A percentile compares a stretch with the other conserved stretches of the same genome.
Evolutionary conservation across 495 filamentous ascomycete species (phyloP).

Genomic region (Lophiostoma macrostomum): DNA sequence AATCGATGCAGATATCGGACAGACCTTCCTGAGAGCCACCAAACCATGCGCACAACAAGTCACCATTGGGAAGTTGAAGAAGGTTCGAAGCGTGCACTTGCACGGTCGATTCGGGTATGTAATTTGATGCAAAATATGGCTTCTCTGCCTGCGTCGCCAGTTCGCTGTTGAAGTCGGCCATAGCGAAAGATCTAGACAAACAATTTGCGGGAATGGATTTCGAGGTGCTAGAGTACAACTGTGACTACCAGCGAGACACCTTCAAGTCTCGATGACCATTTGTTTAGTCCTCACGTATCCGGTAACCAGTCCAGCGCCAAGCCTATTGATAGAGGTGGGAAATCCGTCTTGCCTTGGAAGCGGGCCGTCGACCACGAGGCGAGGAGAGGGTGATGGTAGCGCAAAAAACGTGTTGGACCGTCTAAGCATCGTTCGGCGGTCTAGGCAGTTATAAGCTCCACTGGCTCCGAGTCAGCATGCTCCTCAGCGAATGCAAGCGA

Average conservation of each 20-base stretch:
- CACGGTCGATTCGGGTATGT: conserved; percentile 5
- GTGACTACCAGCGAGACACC: too few relatives aligned
- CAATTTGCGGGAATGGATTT: background rate
- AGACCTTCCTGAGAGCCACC: conserved; percentile 16
- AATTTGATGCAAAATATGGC: conserved; percentile 11
- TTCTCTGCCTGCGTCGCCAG: background rate
- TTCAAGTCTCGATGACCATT: too few relatives aligned
- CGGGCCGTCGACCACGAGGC: too few relatives aligned
- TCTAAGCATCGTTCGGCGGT: too few relatives aligned
- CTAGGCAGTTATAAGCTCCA: background rate
- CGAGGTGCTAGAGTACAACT: too few relatives aligned
- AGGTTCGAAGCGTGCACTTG: conserved; percentile 16
- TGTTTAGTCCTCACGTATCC: too few relatives aligned
- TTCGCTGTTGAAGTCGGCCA: conserved; percentile 10
- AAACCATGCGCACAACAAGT: conserved; percentile 13
- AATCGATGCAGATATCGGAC: conserved; percentile 8
- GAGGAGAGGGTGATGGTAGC: too few relatives aligned
- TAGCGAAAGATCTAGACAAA: background rate
- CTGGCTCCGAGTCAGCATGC: background rate
- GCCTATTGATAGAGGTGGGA: too few relatives aligned
- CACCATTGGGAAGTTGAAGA: conserved; percentile 9
- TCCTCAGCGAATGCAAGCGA: too few relatives aligned
- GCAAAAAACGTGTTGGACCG: too few relatives aligned
- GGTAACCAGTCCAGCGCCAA: too few relatives aligned
- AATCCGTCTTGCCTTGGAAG: too few relatives aligned